Evolutionary conservation across 1,139 yeast genomes (phyloP), one percentile per base, ranked within the genome.

Genomic region (Nakaseomyces uthaithaninus): DNA sequence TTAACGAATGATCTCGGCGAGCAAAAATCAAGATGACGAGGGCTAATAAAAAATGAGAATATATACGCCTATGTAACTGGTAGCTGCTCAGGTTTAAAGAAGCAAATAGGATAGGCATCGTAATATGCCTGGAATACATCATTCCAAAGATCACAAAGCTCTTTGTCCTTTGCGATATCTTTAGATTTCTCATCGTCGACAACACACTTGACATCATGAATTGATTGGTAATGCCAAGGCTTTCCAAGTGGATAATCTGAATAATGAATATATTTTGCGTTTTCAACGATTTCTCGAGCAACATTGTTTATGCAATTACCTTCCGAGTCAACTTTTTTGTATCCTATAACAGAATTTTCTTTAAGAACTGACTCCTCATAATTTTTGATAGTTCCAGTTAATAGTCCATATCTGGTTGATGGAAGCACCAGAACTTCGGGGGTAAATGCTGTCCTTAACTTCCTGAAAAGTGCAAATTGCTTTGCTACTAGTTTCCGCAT

Each of bases 231-330:
- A n/a, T 42, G 27, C 63, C 62, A 59, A 10, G 63, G 63, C 37
- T 59, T 59, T 3, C 48, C 50, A 19, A 54, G 26, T 19, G 60
- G 62, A 33, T 45, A 53, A 31, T 59, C 63, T 3, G 62, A 56
- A 36, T 50, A 57, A 42, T 57, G 62, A n/a, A 57, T 42, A 42
- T 55, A 57, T 40, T 57, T 57, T n/a, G 52, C 43, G n/a, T 49
- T 42, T 4, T 37, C 27, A 2, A 50, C 42, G 7, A 46, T 22
- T 4, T 44, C 43, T 3, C 37, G 39, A 3, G 51, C 6, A 9
- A 37, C 41, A 15, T 31, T 36, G 3, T 41, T 37, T 3, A 38
- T 12, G 14, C 45, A 50, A 5, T 45, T 39, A 2, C 52, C 53
- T 3, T 48, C 36, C 4, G 40, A 41, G 31, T 49, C 49, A 16